Evolutionary conservation across 257 asterid species (phyloP), one percentile per base, ranked within the genome.

Genomic region (Echites panduratus): DNA sequence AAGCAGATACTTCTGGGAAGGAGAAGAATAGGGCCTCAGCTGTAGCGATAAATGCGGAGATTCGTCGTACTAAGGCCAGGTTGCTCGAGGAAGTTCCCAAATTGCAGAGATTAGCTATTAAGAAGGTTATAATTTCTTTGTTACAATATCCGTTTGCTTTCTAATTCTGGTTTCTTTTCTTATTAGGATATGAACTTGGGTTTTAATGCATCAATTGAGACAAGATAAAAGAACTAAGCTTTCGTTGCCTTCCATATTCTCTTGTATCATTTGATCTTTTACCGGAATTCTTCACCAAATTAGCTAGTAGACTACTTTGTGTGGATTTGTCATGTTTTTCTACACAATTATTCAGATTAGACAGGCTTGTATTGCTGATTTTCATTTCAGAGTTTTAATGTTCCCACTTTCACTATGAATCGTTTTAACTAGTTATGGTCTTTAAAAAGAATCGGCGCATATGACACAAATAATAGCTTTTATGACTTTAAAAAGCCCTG

Each of bases 1-100:
- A 90, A 90, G 97, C 95, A 76, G 98, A 93, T 76, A 82, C 82
- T 45, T 95, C 95, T 76, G 48, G 87, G 19, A 87, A 69, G 66
- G 98, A 90, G 85, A 93, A 87, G 85, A 90, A 77, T 67, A 84
- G 97, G 82, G 98, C 98, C 7, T 84, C 97, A 13, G 92, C 79
- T 10, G 98, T 93, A 4, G 98, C 96, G 76, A 87, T 93, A 79
- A 93, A 90, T 58, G 98, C 98, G 14, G 98, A 93, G 89, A 84
- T 93, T 78, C 89, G 98, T 24, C 82, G 98, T 71, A 90, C 98
- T 3, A 93, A 93, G 83, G 96, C 97, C 12, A 86, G 84, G 74
- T 85, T 93, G 82, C 80, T 86, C 6, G 97, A 93, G 70, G 97
- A 93, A 77, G 90, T 93, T 29, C 98, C 98, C 56, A 93, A 93